Evolutionary conservation across 169 alveolate genomes (phyloP).

Genomic region (Plasmodium blacklocki): DNA sequence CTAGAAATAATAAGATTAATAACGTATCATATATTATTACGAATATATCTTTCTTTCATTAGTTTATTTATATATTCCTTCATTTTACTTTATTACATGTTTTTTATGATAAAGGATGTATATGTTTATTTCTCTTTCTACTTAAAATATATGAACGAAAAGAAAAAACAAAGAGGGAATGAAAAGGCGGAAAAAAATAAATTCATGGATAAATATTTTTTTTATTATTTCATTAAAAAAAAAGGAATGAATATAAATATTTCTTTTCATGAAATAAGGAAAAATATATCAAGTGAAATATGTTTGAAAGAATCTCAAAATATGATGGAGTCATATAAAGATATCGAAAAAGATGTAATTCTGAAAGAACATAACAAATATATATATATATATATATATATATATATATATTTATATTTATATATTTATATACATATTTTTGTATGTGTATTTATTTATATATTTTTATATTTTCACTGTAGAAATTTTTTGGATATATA

Average conservation of each 20-base stretch:
- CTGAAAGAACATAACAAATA: conserved; percentile 3
- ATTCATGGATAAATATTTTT: not conserved
- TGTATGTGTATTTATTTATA: not conserved
- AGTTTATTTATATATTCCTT: conserved; percentile 62
- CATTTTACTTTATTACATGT: conserved; percentile 57
- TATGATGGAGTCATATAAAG: not conserved
- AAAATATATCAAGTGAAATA: not conserved
- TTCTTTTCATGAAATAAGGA: not conserved
- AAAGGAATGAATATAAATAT: conserved; percentile 23
- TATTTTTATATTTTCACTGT: conserved; percentile 4
- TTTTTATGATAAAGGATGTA: conserved; percentile 70
- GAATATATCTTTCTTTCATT: conserved; percentile 34
- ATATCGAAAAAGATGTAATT: conserved; percentile 6
- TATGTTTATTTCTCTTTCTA: conserved; percentile 32
- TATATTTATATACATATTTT: not conserved
- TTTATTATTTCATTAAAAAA: conserved; percentile 42
- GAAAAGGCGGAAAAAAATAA: not conserved
- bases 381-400: not conserved
- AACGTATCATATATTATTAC: conserved; percentile 48
- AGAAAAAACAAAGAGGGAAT: not conserved
- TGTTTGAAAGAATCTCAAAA: conserved; percentile 4
- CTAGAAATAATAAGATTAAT: conserved; percentile 67
- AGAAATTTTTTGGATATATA: conserved; percentile 14
- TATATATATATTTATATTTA: not conserved
- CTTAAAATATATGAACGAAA: conserved; percentile 13